Base-by-base conservation (phyloP, 805 yeast genomes). In the Wickerhamia fluorescens region DNA sequence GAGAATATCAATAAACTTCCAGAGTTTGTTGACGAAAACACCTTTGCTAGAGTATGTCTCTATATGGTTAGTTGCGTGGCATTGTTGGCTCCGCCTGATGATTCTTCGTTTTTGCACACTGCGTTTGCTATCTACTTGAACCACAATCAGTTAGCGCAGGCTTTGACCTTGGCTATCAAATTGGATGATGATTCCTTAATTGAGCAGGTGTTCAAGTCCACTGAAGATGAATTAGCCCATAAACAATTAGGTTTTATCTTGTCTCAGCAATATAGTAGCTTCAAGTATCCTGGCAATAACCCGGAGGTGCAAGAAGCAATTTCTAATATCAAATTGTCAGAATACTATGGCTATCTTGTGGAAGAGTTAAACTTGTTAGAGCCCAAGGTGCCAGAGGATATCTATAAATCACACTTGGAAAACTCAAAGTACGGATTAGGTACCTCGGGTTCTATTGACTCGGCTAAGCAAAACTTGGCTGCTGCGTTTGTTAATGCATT, bases 1-100 rank as follows among this genome's bases (percentile, higher is more conserved):
- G 98, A 92, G 58, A 66, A 76, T 31, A 81, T 92, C 42, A 94
- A 84, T 45, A 75, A 78, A 49, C 66, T 92, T 40, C 79, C 92
- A 6, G 75, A 78, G 41, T 85, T 73, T 51, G 94, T 88, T 30
- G 97, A 92, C 53, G 78, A 77, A 34, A 70, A 78, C 49, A 84
- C 94, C 3, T 88, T 68, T 48, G 77, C 76, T 31, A 75, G 99
- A 51, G 96, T 89, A 19, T 88, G 98, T 50, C 74, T 84, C 38
- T 92, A 92, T 56, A 79, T 92, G 80, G 88, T 85, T 18, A 81
- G 94, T 33, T 92, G 98, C 58, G 96, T 89, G n/a, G 95, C 96
- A 14, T 72, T 88, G 37, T 68, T 92, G 49, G 94, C 96, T 22
- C 95, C 95, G 9, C 96, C 95, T 10, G 96, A 89, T 52, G 96